A percentile compares a stretch with the other conserved stretches of the same genome.
Evolutionary conservation across 371 early-diverging fungal species (phyloP).

Genomic region (Dinochytrium kinnereticum): DNA sequence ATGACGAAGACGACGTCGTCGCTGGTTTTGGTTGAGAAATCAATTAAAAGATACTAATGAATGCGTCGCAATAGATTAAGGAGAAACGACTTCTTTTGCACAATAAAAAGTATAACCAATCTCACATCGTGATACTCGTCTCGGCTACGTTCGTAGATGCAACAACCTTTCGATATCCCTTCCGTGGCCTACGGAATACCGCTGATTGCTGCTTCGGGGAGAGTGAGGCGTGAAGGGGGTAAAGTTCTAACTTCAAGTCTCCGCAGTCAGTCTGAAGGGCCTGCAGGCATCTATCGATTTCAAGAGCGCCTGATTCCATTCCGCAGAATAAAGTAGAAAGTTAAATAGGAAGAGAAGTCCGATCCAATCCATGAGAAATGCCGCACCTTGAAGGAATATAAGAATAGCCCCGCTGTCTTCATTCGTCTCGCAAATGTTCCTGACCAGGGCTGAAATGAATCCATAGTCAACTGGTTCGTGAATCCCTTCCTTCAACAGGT

Average conservation of each 20-base stretch:
- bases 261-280: slow-evolving; percentile 32
- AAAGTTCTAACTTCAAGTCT: slow-evolving; percentile 31
- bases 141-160: slow-evolving; percentile 95
- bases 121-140: slow-evolving; percentile 72
- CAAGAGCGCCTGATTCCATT: slow-evolving; percentile 63
- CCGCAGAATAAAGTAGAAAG: background rate
- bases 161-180: slow-evolving; percentile 79
- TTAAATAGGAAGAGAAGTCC: background rate
- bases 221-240: slow-evolving; percentile 53
- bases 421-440: slow-evolving; percentile 61
- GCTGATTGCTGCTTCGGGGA: slow-evolving; percentile 41
- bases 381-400: slow-evolving; percentile 73
- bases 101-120: background rate
- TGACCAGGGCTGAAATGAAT: slow-evolving; percentile 64
- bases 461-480: slow-evolving; percentile 71
- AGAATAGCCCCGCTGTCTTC: slow-evolving; percentile 65
- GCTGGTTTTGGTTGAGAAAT: background rate
- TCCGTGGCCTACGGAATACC: slow-evolving; percentile 64
- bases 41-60: too few species aligned
- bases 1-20: slow-evolving; percentile 90
- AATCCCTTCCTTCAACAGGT: slow-evolving; percentile 18
- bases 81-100: too few species aligned
- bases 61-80: too few species aligned
- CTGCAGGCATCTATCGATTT: slow-evolving; percentile 74
- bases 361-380: background rate